Evolutionary conservation across 306 rosid genomes (phyloP).

Genomic region (Hippophae tibetana): DNA sequence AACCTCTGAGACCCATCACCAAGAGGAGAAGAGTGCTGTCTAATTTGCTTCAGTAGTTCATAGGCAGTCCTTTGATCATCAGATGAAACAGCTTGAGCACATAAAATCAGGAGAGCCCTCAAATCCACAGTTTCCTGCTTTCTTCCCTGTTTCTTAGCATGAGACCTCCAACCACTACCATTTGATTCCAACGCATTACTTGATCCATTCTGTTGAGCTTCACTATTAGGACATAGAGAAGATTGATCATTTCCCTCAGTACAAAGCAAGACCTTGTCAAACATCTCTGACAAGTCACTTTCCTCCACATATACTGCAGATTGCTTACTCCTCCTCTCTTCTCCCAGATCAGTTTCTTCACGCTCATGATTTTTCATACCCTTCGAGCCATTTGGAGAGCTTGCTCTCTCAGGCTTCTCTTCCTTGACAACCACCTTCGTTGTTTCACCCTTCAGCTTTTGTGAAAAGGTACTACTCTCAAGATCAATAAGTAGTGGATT

Average conservation of each 20-base stretch:
- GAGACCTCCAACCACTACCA: slow-evolving; percentile 17
- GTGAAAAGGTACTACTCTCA: slow-evolving; percentile 16
- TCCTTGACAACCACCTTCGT: slow-evolving; percentile 11
- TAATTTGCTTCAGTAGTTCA: slow-evolving; percentile 25
- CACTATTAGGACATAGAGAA: slow-evolving; percentile 2
- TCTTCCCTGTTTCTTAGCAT: slow-evolving; percentile 17
- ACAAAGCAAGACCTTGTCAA: slow-evolving; percentile 32
- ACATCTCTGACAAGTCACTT: slow-evolving; percentile 21
- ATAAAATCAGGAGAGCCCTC: slow-evolving; percentile 24
- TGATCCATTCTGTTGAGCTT: slow-evolving; percentile 9
- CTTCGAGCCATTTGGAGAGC: slow-evolving; percentile 20
- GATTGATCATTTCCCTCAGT: background rate
- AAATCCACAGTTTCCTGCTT: slow-evolving; percentile 30
- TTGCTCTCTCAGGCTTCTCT: slow-evolving; percentile 30
- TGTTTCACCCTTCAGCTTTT: slow-evolving; percentile 17
- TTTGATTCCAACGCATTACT: slow-evolving; percentile 11
- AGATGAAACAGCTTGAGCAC: slow-evolving; percentile 31
- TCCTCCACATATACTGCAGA: slow-evolving; percentile 27
- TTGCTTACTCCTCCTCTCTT: slow-evolving; percentile 35
- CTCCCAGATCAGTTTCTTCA: slow-evolving; percentile 24
- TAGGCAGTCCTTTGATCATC: slow-evolving; percentile 15
- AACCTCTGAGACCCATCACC: slow-evolving; percentile 38
- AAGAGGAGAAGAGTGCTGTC: slow-evolving; percentile 28
- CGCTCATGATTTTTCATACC: slow-evolving; percentile 28
- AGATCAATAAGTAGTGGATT: slow-evolving; percentile 36